Evolutionary conservation across 2,329 filamentous ascomycete genomes (phyloP), one percentile per base, ranked within the genome.

Genomic region (Alternaria burnsii): DNA sequence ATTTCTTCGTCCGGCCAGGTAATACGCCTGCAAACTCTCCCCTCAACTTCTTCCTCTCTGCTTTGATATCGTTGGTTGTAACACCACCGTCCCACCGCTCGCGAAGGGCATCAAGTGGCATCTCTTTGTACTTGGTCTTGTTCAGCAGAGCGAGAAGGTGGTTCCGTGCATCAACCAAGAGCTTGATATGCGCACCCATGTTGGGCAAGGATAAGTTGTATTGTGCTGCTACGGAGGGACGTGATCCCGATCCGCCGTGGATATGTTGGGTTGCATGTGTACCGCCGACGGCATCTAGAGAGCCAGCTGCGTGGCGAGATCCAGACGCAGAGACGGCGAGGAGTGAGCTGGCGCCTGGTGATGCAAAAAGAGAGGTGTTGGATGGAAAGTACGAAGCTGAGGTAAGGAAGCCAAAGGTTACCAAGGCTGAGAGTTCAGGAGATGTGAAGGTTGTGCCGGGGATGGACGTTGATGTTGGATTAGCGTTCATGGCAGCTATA

Each of bases 11-110:
- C 70, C 86, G 81, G 0, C 87, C 88, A 0, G 87, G 85, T 41
- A 88, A 69, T 3, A 89, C 81, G 7, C 87, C 87, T 6, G 75
- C 76, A 68, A 85, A 87, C 69, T 88, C 86, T 1, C 86, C 85
- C 55, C 87, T 78, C 18, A 80, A 79, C 59, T 81, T 82, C 77
- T 85, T 87, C 18, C 82, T 82, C 59, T 79, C 75, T 30, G 80
- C 80, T 20, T 80, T 77, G 5, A 75, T 73, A 65, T 84, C 83
- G 20, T 82, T 81, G 12, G 72, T 77, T 2, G 80, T 79, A n/a
- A 86, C 78, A 4, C 88, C 89, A 12, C 89, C 90, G 64, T 93
- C 88, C 87, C 91, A 93, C 52, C 88, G 84, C 76, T 93, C 89
- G 40, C 82, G 82, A 40, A 93, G 79, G 66, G 87, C 78, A 40